These are phyloP conservation scores for Colletotrichum musicola DNA, from an alignment of 2,329 filamentous ascomycete species.

Conservation along the genomic window DNA sequence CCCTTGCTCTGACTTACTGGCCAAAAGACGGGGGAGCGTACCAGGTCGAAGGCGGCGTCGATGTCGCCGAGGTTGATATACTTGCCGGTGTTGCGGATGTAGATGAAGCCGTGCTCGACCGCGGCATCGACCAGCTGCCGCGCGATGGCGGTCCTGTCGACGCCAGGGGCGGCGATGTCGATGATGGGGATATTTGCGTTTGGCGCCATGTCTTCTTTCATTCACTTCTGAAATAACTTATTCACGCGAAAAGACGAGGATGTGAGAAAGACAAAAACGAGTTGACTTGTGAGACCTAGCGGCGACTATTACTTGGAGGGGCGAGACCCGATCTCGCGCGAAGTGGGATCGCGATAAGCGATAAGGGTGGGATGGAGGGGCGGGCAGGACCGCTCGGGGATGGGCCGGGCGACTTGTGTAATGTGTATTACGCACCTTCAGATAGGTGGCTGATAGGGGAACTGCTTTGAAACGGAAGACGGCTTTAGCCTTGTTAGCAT, in stretches of 20 bases:
- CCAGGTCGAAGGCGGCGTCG: slow-evolving; percentile 79
- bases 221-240: not conserved
- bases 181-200: slow-evolving; percentile 79
- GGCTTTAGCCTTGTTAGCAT: too few relatives aligned
- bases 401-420: slow-evolving; percentile 26
- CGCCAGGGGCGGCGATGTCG: slow-evolving; percentile 75
- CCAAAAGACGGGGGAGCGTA: slow-evolving; percentile 53
- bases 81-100: slow-evolving; percentile 80
- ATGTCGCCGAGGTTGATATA: slow-evolving; percentile 77
- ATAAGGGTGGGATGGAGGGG: slow-evolving; percentile 37
- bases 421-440: slow-evolving; percentile 31
- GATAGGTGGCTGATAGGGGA: not conserved
- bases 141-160: slow-evolving; percentile 68
- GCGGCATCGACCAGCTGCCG: slow-evolving; percentile 84
- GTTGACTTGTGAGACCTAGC: not conserved
- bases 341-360: slow-evolving; percentile 39
- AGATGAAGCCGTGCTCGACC: slow-evolving; percentile 87
- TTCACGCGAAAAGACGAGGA: too few relatives aligned
- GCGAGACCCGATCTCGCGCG: slow-evolving; percentile 22
- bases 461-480: not conserved
- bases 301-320: slow-evolving; percentile 15
- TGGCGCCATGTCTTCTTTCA: slow-evolving; percentile 43
- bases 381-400: slow-evolving; percentile 12
- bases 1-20: too few relatives aligned
- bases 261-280: not conserved